These are phyloP conservation scores for Fusarium longipes DNA, from an alignment of 2,329 filamentous ascomycete genomes.

Conservation along the genomic window DNA sequence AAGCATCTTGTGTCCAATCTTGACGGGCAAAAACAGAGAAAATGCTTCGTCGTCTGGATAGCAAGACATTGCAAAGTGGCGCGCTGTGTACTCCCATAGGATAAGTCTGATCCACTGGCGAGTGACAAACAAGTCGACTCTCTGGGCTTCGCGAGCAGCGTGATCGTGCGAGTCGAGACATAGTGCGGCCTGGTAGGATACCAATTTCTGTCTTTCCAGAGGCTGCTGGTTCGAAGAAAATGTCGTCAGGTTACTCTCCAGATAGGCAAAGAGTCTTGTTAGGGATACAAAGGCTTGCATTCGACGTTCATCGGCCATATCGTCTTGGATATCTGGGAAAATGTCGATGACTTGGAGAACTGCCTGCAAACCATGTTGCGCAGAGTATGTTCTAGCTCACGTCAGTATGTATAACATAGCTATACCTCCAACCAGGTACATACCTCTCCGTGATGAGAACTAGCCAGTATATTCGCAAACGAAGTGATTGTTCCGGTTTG, in stretches of 20 bases:
- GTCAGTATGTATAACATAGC: background rate
- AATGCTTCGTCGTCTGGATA: conserved; percentile 42
- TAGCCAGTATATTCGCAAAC: conserved; percentile 43
- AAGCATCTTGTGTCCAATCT: conserved; percentile 45
- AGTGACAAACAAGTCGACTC: conserved; percentile 46
- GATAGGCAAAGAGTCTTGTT: conserved; percentile 41
- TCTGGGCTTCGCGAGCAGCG: conserved; percentile 39
- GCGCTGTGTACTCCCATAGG: conserved; percentile 45
- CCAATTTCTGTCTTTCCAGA: conserved; percentile 35
- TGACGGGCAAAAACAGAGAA: conserved; percentile 43
- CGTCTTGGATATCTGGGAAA: conserved; percentile 35
- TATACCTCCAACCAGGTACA: fast-evolving
- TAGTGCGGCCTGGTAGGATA: conserved; percentile 39
- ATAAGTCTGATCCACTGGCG: conserved; percentile 47
- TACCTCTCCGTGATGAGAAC: conserved; percentile 43
- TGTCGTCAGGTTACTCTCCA: conserved; percentile 39
- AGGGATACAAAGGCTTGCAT: conserved; percentile 41
- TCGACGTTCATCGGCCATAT: conserved; percentile 25
- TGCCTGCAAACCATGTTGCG: conserved; percentile 40
- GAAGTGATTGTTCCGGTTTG: conserved; percentile 34
- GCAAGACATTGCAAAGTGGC: conserved; percentile 45
- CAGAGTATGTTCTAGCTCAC: conserved; percentile 31
- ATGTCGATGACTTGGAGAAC: conserved; percentile 41
- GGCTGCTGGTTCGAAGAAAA: conserved; percentile 28
- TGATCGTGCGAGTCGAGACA: conserved; percentile 30